phyloP scores from a whole-genome alignment of 2,329 filamentous ascomycete species.

The Xylaria sp. region DNA sequence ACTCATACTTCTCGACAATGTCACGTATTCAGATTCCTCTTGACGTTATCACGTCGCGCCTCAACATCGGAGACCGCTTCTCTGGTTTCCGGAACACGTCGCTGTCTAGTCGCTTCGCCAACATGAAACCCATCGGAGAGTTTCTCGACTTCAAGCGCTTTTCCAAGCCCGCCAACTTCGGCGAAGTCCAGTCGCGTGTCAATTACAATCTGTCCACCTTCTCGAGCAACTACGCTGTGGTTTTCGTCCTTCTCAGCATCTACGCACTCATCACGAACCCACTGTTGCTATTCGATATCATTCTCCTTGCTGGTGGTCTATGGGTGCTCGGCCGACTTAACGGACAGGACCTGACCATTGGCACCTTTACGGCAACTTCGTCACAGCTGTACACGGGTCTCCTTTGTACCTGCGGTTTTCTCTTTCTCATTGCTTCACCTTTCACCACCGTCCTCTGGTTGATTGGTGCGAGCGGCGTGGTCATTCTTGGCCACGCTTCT shows the following conservation, averaged over 20 bases:
- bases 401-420: conserved; percentile 81
- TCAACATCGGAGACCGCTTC: conserved; percentile 88
- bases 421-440: conserved; percentile 86
- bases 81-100: conserved; percentile 82
- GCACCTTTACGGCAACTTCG: conserved; percentile 81
- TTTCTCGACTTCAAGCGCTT: conserved; percentile 96
- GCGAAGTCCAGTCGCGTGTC: conserved; percentile 87
- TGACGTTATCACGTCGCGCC: conserved; percentile 87
- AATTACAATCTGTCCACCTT: conserved; percentile 98
- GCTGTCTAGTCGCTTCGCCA: conserved; percentile 84
- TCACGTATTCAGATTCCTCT: conserved; percentile 91
- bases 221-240: conserved; percentile 96
- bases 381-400: conserved; percentile 95
- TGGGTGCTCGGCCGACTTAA: conserved; percentile 91
- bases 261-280: conserved; percentile 93
- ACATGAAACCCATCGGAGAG: conserved; percentile 88
- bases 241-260: conserved; percentile 95
- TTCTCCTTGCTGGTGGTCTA: conserved; percentile 86
- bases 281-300: conserved; percentile 88
- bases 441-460: conserved; percentile 91
- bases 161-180: conserved; percentile 92
- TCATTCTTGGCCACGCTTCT: conserved; percentile 92
- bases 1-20: conserved; percentile 63
- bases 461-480: conserved; percentile 92
- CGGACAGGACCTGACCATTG: conserved; percentile 88